A percentile compares a stretch with the other conserved stretches of the same genome.
Evolutionary conservation across 176 grass and related monocot species (phyloP).

Genomic region (Musa schizocarpa): DNA sequence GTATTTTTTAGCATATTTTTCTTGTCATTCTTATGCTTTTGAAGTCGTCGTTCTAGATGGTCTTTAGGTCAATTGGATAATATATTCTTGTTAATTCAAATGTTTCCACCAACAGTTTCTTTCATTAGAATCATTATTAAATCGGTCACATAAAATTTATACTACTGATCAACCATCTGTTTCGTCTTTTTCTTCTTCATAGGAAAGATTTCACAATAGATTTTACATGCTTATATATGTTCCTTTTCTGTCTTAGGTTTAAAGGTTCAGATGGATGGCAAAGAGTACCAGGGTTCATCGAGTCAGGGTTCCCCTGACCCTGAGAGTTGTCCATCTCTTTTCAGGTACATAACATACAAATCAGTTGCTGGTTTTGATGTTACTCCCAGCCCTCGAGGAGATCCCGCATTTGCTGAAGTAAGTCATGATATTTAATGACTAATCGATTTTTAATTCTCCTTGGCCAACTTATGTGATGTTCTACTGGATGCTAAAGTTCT

Average conservation of each 20-base stretch:
- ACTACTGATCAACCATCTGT: neutral
- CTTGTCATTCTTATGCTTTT: neutral
- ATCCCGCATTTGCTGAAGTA: slow-evolving; percentile 22
- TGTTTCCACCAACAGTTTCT: neutral
- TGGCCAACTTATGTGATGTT: neutral
- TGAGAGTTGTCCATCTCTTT: slow-evolving; percentile 25
- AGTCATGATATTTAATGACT: neutral
- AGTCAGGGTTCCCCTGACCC: neutral
- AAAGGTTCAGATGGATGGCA: neutral
- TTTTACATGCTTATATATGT: neutral
- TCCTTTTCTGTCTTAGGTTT: neutral
- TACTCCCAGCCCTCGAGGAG: slow-evolving; percentile 2
- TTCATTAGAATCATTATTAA: neutral
- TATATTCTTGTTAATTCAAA: neutral
- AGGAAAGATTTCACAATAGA: neutral
- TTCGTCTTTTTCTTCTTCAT: neutral
- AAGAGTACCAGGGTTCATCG: neutral
- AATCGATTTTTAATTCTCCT: neutral
- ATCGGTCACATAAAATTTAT: neutral
- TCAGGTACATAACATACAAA: slow-evolving; percentile 22
- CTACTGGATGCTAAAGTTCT: no score
- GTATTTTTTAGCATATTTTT: neutral
- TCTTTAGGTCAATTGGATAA: neutral
- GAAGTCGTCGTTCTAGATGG: neutral
- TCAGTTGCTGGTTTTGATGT: slow-evolving; percentile 31